Base-by-base conservation (phyloP, 2,329 filamentous ascomycete genomes). In the Paecilomyces sp. region DNA sequence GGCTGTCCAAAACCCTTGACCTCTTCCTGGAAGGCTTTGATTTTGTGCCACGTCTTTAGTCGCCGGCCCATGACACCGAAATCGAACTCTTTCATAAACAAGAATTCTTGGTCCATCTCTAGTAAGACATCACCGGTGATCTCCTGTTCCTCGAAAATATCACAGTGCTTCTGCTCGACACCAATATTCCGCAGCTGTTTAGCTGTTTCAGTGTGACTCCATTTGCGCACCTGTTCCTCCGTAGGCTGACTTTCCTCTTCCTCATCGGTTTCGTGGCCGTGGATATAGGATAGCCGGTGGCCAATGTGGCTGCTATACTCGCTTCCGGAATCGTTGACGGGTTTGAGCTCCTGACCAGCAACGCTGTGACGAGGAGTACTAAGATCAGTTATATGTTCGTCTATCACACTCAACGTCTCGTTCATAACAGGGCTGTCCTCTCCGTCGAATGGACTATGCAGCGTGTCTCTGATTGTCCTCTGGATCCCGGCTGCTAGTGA, bases 1-100 rank as follows among this genome's bases (percentile, higher is more conserved):
- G 62, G 66, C 66, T 70, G 71, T 76, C 85, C 68, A 76, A 85
- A 76, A 53, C 83, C 83, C 63, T 84, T 88, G 51, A 94, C 87
- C 73, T 97, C 91, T 68, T 96, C 90, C 72, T 97, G 93, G 63
- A 97, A 82, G 3, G 86, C 81, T 75, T 96, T 96, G 74, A 97
- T 92, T 76, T 94, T 96, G 75, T 97, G 91, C 93, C 93, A 97
- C 1, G 92, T 96, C 74, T 95, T 95, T 62, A 97, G 77, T 62
- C 93, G 85, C 60, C 91, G 85, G 8, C 93, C 93, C 66, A 97
- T 92, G 2, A 92, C 91, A 18, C 93, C 93, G 65, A 97, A 82
- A 66, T 97, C 91, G 67, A 97, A 96, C 54, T 94, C 92, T 71
- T 96, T 96, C 79, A 97, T 88, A 72, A 97, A 96, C 15, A 97